A percentile compares a stretch with the other conserved stretches of the same genome.
phyloP scores from a whole-genome alignment of 179 eudicot species.

The Drosera spatulata region DNA sequence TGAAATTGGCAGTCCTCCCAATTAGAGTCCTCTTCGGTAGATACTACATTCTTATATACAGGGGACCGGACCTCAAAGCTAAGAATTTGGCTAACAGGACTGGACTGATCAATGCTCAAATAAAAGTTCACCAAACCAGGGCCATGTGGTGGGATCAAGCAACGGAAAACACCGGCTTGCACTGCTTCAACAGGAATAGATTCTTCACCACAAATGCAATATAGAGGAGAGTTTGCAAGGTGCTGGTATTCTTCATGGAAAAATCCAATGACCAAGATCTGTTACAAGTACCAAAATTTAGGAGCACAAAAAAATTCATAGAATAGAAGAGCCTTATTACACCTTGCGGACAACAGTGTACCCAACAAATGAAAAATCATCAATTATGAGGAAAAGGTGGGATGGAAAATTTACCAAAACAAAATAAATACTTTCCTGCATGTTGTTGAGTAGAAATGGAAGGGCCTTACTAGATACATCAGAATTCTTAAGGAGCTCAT shows the following conservation, averaged over 20 bases:
- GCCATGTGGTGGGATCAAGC: slow-evolving; percentile 52
- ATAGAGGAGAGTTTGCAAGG: slow-evolving; percentile 33
- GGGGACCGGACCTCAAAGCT: slow-evolving; percentile 55
- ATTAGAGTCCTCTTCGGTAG: slow-evolving; percentile 23
- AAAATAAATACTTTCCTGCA: no score
- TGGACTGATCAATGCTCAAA: slow-evolving; percentile 63
- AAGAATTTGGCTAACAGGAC: slow-evolving; percentile 67
- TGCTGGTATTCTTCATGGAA: slow-evolving; percentile 39
- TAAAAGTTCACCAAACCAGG: slow-evolving; percentile 62
- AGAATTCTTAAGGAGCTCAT: no score
- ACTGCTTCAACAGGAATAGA: slow-evolving; percentile 44
- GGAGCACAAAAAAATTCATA: neutral
- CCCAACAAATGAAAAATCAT: no score
- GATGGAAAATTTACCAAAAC: no score
- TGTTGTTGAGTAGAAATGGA: no score
- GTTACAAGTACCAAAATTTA: slow-evolving; percentile 19
- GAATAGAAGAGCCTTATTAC: no score
- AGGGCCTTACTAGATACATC: no score
- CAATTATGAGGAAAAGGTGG: no score
- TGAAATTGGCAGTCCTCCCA: slow-evolving; percentile 64
- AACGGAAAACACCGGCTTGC: slow-evolving; percentile 80
- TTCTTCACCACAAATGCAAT: slow-evolving; percentile 60
- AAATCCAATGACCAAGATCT: slow-evolving; percentile 74
- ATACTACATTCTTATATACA: slow-evolving; percentile 6
- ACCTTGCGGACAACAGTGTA: no score